phyloP scores from a whole-genome alignment of 1,284 basidiomycete genomes.

The Marasmius oreades region DNA sequence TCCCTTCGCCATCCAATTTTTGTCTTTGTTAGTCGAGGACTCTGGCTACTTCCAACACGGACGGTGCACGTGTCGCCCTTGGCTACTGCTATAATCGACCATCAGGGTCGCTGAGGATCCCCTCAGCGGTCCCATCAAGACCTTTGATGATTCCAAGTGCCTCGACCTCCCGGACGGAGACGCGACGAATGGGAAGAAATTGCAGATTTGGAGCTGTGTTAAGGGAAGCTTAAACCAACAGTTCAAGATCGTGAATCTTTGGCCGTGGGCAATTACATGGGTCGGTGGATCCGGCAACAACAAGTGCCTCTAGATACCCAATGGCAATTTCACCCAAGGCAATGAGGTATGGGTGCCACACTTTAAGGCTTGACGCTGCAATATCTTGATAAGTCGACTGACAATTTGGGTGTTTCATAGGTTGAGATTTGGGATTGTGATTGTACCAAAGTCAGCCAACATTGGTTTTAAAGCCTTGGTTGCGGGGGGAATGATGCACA shows the following conservation, averaged over 20 bases:
- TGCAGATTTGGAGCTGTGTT: background rate
- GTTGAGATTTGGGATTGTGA: background rate
- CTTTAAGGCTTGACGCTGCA: background rate
- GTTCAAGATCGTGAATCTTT: background rate
- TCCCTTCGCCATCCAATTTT: background rate
- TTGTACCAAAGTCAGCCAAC: background rate
- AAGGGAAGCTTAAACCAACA: background rate
- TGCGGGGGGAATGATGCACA: too few species aligned
- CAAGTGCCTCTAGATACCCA: background rate
- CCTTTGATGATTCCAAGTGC: background rate
- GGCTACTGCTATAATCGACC: background rate
- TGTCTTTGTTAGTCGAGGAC: too few species aligned
- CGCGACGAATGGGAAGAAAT: background rate
- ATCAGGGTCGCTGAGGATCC: background rate
- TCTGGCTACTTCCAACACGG: background rate
- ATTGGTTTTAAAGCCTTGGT: background rate
- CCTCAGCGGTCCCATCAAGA: background rate
- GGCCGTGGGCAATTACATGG: background rate
- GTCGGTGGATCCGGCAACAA: too few species aligned
- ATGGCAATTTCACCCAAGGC: background rate
- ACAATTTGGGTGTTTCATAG: background rate
- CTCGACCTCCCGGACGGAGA: background rate
- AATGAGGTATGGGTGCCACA: background rate
- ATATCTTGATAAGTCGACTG: background rate
- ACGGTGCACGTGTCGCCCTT: background rate